Evolutionary conservation across 108 stramenopile species (phyloP), one percentile per base, ranked within the genome.

Genomic region (Skeletonema menzelii): DNA sequence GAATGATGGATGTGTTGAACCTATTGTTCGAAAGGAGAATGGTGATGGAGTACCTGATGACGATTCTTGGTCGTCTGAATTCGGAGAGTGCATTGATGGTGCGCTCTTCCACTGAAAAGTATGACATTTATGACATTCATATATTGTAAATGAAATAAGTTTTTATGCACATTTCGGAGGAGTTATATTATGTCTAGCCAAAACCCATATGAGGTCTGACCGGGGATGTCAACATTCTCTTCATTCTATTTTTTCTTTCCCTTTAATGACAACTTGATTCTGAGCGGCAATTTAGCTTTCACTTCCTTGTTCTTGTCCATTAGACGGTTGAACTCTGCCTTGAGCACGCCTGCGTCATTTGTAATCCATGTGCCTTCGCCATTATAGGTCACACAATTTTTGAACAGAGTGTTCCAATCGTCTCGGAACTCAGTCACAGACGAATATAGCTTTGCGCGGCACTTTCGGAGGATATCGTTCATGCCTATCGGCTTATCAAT

Each of bases 291-390:
- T 44, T 56, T 37, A 24, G 69, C 2, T 3, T 40, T 65, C 11
- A 53, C 63, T 56, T 34, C 59, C 17, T 60, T 73, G 70, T 94
- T 90, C 69, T 92, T 92, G 53, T 91, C 90, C 70, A 94, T 67
- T 1, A 91, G 79, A 6, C 93, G 83, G 35, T 89, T 84, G n/a
- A 94, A 72, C 69, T 94, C 93, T 64, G 79, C 84, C 27, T 86
- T 82, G 8, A 94, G 65, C 26, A 81, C 72, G 24, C 80, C 73
- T 4, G 84, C 91, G 68, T 94, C 88, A 57, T 83, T 67, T 5
- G 79, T 88, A 40, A 94, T 86, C 93, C 93, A 94, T 34, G 93
- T 92, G 5, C 80, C 88, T 73, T 89, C 88, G 0, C 93, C 93
- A 58, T 94, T 94, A 70, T 92, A 94, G 27, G 87, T 84, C 42